A percentile compares a stretch with the other conserved stretches of the same genome.
Evolutionary conservation across 2,329 filamentous ascomycete genomes (phyloP).

Genomic region (Boeremia exigua): DNA sequence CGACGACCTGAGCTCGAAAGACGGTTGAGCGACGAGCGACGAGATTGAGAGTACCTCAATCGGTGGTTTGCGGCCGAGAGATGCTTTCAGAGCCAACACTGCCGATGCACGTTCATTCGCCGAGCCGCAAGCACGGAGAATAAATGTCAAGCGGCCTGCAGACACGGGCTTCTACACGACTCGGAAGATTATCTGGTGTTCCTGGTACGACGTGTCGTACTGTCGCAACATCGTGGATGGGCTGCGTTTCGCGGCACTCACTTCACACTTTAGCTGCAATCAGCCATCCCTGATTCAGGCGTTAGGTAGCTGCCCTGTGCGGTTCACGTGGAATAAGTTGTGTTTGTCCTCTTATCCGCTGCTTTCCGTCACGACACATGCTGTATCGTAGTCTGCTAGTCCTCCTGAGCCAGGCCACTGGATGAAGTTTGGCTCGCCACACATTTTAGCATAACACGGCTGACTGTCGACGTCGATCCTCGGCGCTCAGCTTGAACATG

Average conservation of each 20-base stretch:
- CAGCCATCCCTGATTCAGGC: constrained; percentile 1
- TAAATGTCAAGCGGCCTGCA: not conserved
- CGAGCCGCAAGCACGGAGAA: constrained; percentile 13
- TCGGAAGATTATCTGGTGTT: constrained; percentile 19
- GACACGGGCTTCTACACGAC: constrained; percentile 1
- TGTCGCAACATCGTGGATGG: constrained; percentile 2
- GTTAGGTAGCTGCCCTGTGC: not conserved
- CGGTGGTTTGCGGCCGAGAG: constrained; percentile 14
- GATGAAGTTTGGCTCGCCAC: constrained; percentile 10
- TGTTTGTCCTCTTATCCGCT: not conserved
- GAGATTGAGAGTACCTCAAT: constrained; percentile 19
- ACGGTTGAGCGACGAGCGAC: constrained; percentile 16
- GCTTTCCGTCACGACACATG: not conserved
- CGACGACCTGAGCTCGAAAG: constrained; percentile 5
- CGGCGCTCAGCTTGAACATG: not conserved
- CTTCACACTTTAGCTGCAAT: not conserved
- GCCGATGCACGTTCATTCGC: constrained; percentile 11
- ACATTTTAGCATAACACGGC: constrained; percentile 2
- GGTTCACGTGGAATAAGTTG: constrained; percentile 5
- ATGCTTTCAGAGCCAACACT: constrained; percentile 12
- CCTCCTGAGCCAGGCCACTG: constrained; percentile 4
- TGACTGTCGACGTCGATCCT: not conserved
- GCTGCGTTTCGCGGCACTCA: not conserved
- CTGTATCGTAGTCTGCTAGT: not conserved
- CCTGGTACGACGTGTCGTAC: constrained; percentile 22